Base-by-base conservation (phyloP, 2,329 filamentous ascomycete species). In the Chaetomium olivaceum region DNA sequence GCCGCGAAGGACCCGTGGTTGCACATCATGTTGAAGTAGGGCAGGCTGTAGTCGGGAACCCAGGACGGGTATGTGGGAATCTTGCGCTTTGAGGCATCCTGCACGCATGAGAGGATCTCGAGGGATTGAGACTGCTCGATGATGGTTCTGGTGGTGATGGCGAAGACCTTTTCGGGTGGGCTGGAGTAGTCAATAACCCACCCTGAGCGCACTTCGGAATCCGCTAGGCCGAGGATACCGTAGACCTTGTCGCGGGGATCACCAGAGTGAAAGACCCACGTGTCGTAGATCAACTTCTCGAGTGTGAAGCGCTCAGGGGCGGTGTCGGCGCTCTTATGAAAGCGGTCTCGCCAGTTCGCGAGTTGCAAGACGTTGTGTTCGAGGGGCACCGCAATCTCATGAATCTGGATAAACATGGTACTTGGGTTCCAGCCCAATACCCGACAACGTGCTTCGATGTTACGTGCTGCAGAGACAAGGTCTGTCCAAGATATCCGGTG, bases 171-270 rank as follows among this genome's bases (percentile, higher is more conserved):
- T 27, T 63, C 63, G 3, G 58, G 23, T 1, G 66, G 19, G 23
- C 27, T 63, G 8, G 33, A 19, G 61, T 68, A 68, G 54, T 68
- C 54, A n/a, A 68, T 58, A 1, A n/a, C 39, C 66, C 63, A 63
- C 2, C 19, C 36, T 2, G 43, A 36, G 27, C 64, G 61, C 21
- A 60, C 39, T 16, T 48, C 25, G 12, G 61, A 48, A 5, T 64
- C 50, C 2, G 63, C 56, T 25, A 68, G 46, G 1, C 63, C 63
- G 2, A 66, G 50, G n/a, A 67, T 48, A 19, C 63, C 66, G 29
- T 68, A 68, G 31, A 66, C 19, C 51, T 68, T 68, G 50, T 68
- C 66, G 16, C 63, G 61, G 8, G 66, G 66, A 9, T 64, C 61
- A 12, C 57, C 63, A 6, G 66, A 59, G 7, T 39, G 25, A 54